Conservation (phyloP, 371 early-diverging fungal genomes). For the Mucor saturninus region DNA sequence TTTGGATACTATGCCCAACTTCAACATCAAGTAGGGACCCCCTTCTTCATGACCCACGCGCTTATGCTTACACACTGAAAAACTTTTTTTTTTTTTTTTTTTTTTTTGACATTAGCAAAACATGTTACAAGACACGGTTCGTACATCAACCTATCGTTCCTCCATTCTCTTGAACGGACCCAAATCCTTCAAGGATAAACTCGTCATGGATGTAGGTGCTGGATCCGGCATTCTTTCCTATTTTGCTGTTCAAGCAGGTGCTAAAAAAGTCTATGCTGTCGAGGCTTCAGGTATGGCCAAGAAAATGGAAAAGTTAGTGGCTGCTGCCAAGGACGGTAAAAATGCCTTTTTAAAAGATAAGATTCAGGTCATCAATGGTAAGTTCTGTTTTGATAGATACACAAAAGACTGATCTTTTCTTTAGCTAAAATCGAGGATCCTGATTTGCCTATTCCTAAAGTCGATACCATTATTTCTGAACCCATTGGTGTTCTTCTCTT, state of each 20-base stretch:
- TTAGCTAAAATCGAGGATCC: slow-evolving; percentile 88
- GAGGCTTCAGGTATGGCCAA: slow-evolving; percentile 96
- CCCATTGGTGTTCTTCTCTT: slow-evolving; percentile 96
- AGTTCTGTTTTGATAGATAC: not conserved
- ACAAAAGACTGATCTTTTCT: not conserved
- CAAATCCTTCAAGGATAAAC: slow-evolving; percentile 74
- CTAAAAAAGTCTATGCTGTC: slow-evolving; percentile 90
- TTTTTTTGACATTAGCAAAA: slow-evolving; percentile 76
- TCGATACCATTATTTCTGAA: slow-evolving; percentile 95
- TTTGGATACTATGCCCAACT: slow-evolving; percentile 95
- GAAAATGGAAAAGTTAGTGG: slow-evolving; percentile 84
- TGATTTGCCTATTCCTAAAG: slow-evolving; percentile 69
- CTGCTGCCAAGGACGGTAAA: slow-evolving; percentile 60
- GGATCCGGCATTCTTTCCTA: slow-evolving; percentile 94
- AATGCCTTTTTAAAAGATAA: slow-evolving; percentile 83
- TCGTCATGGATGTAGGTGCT: slow-evolving; percentile 96
- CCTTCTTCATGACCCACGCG: not conserved
- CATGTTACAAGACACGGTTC: slow-evolving; percentile 94
- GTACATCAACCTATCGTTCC: slow-evolving; percentile 94
- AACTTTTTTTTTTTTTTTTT: not conserved
- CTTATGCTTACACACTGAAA: too few species aligned
- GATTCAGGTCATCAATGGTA: slow-evolving; percentile 84
- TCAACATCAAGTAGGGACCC: slow-evolving; percentile 84
- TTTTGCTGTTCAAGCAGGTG: slow-evolving; percentile 94
- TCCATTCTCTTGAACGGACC: slow-evolving; percentile 85